Evolutionary conservation across 2,329 filamentous ascomycete genomes (phyloP).

Genomic region (Fusarium clavum): DNA sequence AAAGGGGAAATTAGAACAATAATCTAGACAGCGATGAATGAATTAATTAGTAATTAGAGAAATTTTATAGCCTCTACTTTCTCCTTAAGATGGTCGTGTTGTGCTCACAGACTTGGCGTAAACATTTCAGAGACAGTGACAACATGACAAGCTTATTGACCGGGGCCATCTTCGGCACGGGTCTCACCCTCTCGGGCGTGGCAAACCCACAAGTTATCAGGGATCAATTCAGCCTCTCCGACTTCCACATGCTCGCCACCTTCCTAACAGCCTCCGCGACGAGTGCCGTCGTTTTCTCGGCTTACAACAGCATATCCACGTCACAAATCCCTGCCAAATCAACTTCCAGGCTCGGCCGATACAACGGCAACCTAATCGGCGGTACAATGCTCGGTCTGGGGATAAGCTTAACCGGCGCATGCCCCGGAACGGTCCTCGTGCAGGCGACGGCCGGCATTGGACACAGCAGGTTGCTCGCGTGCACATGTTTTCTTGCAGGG

Average conservation of each 20-base stretch:
- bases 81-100: neutral
- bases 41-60: neutral
- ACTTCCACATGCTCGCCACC: conserved; percentile 25
- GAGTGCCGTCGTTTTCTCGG: conserved; percentile 12
- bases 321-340: conserved; percentile 1
- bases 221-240: conserved; percentile 22
- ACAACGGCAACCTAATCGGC: conserved; percentile 21
- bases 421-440: conserved; percentile 23
- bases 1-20: neutral
- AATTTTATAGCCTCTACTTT: neutral
- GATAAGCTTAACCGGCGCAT: conserved; percentile 30
- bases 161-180: conserved; percentile 15
- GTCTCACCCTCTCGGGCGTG: conserved; percentile 21
- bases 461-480: conserved; percentile 11
- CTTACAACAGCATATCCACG: conserved; percentile 3
- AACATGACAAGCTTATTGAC: conserved; percentile 8
- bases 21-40: conserved; percentile 18
- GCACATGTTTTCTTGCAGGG: conserved; percentile 9
- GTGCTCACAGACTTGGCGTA: neutral
- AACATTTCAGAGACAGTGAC: neutral
- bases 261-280: conserved; percentile 24
- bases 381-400: conserved; percentile 24
- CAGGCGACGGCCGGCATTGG: conserved; percentile 14
- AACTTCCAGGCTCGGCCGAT: conserved; percentile 9
- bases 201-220: conserved; percentile 18